phyloP scores from a whole-genome alignment of 1,284 basidiomycete genomes.

The Coniferiporia sulphurascens region DNA sequence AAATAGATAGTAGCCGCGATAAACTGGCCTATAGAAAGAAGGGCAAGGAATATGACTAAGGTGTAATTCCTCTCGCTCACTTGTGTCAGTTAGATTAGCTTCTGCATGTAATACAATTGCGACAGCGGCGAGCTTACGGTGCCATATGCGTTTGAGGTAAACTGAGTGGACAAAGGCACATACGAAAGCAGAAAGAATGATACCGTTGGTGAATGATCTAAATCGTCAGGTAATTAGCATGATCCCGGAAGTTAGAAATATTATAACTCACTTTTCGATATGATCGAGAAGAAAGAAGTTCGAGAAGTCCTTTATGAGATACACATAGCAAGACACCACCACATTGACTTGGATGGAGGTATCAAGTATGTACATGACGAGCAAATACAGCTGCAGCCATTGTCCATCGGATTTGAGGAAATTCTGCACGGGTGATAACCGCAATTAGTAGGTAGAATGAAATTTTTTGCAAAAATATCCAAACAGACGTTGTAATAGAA shows the following conservation, averaged over 20 bases:
- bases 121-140: not conserved
- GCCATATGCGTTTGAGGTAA: not conserved
- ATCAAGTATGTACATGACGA: not conserved
- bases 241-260: not conserved
- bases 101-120: not conserved
- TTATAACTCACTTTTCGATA: not conserved
- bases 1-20: not conserved
- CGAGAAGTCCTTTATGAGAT: not conserved
- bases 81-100: not conserved
- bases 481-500: not conserved
- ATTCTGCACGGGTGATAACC: not conserved
- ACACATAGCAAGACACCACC: not conserved
- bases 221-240: not conserved
- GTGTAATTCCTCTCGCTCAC: slow-evolving; percentile 1
- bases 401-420: not conserved
- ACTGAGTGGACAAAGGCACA: not conserved
- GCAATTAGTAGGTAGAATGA: too few species aligned
- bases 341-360: not conserved
- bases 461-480: not conserved
- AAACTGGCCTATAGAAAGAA: not conserved
- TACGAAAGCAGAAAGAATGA: not conserved
- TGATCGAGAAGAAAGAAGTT: not conserved
- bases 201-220: not conserved
- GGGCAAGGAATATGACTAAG: not conserved
- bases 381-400: not conserved